Evolutionary conservation across 495 filamentous ascomycete species (phyloP).

Genomic region (Hypoxylon subgilvum): DNA sequence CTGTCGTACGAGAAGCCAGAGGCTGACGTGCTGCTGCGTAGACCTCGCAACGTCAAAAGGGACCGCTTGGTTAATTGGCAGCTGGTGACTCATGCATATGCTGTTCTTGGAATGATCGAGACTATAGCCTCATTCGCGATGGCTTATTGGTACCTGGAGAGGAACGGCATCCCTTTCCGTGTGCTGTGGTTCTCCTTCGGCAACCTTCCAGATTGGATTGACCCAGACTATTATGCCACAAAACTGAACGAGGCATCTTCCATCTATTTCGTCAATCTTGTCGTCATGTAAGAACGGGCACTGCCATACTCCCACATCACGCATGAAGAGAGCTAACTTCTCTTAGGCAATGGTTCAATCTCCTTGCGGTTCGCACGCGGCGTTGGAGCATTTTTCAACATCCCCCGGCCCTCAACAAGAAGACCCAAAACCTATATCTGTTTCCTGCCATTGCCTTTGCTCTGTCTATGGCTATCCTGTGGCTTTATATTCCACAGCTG

Average conservation of each 20-base stretch:
- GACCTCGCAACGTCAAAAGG: slow-evolving; percentile 63
- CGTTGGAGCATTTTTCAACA: slow-evolving; percentile 71
- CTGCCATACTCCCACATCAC: background rate
- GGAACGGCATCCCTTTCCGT: slow-evolving; percentile 62
- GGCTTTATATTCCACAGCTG: slow-evolving; percentile 65
- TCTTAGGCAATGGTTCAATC: slow-evolving; percentile 70
- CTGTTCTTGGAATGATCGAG: slow-evolving; percentile 66
- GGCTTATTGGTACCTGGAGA: slow-evolving; percentile 68
- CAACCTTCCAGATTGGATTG: slow-evolving; percentile 49
- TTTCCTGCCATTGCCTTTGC: slow-evolving; percentile 70
- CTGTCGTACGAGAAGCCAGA: slow-evolving; percentile 76
- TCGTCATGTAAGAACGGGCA: slow-evolving; percentile 61
- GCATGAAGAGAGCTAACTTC: background rate
- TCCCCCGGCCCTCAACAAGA: slow-evolving; percentile 63
- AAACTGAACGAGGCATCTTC: slow-evolving; percentile 64
- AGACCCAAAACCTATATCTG: slow-evolving; percentile 65
- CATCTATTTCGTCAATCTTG: slow-evolving; percentile 76
- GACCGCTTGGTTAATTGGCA: slow-evolving; percentile 71
- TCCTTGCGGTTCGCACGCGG: slow-evolving; percentile 67
- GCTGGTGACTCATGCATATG: slow-evolving; percentile 68
- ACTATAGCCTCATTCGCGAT: slow-evolving; percentile 66
- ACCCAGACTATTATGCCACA: slow-evolving; percentile 53
- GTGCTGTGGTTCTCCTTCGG: slow-evolving; percentile 68
- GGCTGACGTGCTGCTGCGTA: slow-evolving; percentile 67
- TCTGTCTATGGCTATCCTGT: slow-evolving; percentile 66